These are phyloP conservation scores for Linum trigynum DNA, from an alignment of 345 rosid genomes.

Conservation along the genomic window DNA sequence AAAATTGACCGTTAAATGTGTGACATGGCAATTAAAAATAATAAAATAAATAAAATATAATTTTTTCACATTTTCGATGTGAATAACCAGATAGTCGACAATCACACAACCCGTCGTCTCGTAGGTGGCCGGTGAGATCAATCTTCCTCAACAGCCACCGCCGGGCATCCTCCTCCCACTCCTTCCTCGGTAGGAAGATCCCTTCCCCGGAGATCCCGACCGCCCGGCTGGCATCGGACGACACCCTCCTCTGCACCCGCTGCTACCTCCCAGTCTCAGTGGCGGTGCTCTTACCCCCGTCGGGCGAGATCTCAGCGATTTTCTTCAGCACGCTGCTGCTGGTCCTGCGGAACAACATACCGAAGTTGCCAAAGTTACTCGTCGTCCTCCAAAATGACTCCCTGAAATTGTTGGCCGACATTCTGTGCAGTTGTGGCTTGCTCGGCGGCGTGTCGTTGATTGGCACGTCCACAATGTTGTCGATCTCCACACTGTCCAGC, in stretches of 20 bases:
- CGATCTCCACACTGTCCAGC: neutral
- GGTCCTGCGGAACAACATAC: constrained; percentile 27
- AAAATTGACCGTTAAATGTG: no score
- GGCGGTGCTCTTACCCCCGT: constrained; percentile 12
- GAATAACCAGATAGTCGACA: no score
- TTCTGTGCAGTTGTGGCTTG: neutral
- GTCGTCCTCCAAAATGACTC: neutral
- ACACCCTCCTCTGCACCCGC: constrained; percentile 41
- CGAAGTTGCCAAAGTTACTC: constrained; percentile 15
- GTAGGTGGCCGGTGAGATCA: no score
- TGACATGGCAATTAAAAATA: no score
- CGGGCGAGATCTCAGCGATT: neutral
- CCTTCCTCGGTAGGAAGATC: no score
- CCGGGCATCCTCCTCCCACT: no score
- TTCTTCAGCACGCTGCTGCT: constrained; percentile 38
- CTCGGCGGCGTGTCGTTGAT: neutral
- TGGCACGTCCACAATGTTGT: neutral
- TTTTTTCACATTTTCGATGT: no score
- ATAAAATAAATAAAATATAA: no score
- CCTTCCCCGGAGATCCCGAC: no score
- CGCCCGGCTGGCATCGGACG: constrained; percentile 58
- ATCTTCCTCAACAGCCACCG: no score
- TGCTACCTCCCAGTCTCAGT: neutral
- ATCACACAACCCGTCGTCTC: no score
- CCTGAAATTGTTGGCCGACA: neutral